Evolutionary conservation across 768 basidiomycete genomes (phyloP), one percentile per base, ranked within the genome.

Genomic region (Rhizopogon salebrosus): DNA sequence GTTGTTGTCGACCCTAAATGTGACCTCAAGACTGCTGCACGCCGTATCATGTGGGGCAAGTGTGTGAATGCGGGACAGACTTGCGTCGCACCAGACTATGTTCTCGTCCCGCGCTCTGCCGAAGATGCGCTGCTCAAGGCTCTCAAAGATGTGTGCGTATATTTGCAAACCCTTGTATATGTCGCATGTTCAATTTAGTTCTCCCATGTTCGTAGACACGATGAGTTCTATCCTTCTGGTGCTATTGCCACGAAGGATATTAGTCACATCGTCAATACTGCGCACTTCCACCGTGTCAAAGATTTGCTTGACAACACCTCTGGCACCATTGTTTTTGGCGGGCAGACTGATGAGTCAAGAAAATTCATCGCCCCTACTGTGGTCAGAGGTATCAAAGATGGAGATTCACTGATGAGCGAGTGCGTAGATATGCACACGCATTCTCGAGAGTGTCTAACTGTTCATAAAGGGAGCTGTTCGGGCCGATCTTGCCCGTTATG

Each of bases 11-110:
- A 92, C 64, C 76, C 87, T 0, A 75, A 72, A 20, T 82, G 80
- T 50, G 84, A 93, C 62, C 68, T 92, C 46, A 74, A 82, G 52
- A 69, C 75, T 4, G 76, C 84, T 0, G 87, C 88, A 3, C 78
- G 76, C 39, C 77, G 91, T n/a, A 74, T 94, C 40, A 65, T 92
- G 34, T 92, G 89, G 88, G 89, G 89, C n/a, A 90, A 90, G 60
- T 69, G 72, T 42, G 66, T 72, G n/a, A 94, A 94, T 58, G 82
- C 80, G 0, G 92, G 92, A 2, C 80, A 92, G 72, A 83, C 83
- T 1, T 93, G 91, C 53, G 73, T 85, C 3, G 82, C 87, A 4
- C 80, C 80, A 1, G 80, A 82, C 57, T 80, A 80, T 55, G 58
- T 76, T 20, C 70, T 82, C n/a, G 70, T 82, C 8, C 73, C 71